These are phyloP conservation scores for Citeromyces hawaiiensis DNA, from an alignment of 1,139 yeast genomes.

Conservation along the genomic window DNA sequence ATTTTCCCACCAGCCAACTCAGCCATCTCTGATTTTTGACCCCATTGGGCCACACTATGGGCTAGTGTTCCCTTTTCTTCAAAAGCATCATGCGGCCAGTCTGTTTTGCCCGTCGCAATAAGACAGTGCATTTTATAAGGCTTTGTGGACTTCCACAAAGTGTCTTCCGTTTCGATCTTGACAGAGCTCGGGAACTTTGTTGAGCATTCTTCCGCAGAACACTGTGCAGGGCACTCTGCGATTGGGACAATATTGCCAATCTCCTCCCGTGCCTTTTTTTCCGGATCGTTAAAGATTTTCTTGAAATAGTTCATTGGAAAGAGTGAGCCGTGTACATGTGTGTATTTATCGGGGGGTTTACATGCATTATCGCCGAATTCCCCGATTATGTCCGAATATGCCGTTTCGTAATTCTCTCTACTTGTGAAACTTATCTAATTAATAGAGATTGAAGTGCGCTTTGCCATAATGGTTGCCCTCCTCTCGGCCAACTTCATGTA, in stretches of 20 bases:
- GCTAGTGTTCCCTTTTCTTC: constrained; percentile 41
- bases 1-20: constrained; percentile 20
- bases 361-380: not conserved
- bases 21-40: constrained; percentile 12
- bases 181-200: constrained; percentile 44
- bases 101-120: constrained; percentile 71
- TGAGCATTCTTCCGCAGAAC: constrained; percentile 28
- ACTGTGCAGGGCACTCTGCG: constrained; percentile 29
- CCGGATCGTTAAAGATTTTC: not conserved
- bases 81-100: constrained; percentile 74
- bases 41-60: constrained; percentile 35
- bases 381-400: not conserved
- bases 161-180: constrained; percentile 32
- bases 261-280: constrained; percentile 2
- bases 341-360: no score
- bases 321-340: not conserved
- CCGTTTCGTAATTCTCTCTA: no score
- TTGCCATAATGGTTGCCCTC: no score
- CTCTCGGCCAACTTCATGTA: no score
- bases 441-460: no score
- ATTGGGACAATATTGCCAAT: constrained; percentile 11
- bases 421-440: no score
- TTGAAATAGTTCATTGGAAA: not conserved
- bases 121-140: constrained; percentile 61
- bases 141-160: constrained; percentile 60